Conservation (phyloP, 768 basidiomycete species). For the Leccinellum albellum region DNA sequence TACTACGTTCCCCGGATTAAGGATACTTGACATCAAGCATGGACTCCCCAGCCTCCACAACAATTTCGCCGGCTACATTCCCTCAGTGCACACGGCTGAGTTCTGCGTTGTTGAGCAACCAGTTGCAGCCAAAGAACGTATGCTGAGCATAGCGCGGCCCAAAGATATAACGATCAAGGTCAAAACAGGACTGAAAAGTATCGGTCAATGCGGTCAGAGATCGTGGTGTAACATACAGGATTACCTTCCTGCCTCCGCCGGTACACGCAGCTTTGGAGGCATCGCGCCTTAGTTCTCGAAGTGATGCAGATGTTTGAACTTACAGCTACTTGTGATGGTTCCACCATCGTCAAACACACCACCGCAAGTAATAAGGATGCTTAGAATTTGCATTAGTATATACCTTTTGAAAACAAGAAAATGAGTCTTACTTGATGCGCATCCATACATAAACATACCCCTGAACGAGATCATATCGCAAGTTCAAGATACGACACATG, state of each 20-base stretch:
- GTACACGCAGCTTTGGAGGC: background rate
- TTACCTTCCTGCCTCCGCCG: conserved; percentile 5
- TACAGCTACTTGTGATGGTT: conserved; percentile 6
- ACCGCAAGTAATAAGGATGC: conserved; percentile 3
- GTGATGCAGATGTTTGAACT: background rate
- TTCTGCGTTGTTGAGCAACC: conserved; percentile 44
- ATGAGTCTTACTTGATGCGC: background rate
- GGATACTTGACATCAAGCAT: background rate
- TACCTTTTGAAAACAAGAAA: background rate
- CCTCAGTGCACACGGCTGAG: conserved; percentile 34
- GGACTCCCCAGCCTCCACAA: conserved; percentile 1
- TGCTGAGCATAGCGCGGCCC: conserved; percentile 37
- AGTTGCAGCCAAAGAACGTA: conserved; percentile 39
- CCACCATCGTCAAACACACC: conserved; percentile 6
- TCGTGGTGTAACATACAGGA: background rate
- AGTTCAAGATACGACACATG: background rate
- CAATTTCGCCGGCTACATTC: conserved; percentile 1
- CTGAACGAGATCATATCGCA: background rate
- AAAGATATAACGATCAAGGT: conserved; percentile 23
- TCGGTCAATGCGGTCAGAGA: background rate
- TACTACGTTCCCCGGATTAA: background rate
- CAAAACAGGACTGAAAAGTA: conserved; percentile 2
- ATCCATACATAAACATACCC: conserved; percentile 14
- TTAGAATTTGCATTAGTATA: background rate
- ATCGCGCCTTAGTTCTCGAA: background rate